Conservation (phyloP, 257 asterid genomes). For the Salvia hispanica region DNA sequence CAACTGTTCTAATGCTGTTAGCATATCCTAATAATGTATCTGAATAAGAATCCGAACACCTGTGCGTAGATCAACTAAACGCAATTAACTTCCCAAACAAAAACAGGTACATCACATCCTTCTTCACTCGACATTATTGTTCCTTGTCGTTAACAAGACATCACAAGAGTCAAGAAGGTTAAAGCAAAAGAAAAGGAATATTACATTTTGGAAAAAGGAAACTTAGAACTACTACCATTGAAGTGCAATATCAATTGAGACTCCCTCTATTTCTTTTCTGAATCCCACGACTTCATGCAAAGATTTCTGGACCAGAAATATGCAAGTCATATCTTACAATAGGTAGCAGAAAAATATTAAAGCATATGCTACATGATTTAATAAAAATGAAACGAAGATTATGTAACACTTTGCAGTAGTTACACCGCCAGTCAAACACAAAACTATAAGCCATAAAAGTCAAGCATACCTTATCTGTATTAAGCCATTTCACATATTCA, state of each 20-base stretch:
- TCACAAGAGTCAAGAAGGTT: neutral
- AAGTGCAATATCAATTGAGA: slow-evolving; percentile 74
- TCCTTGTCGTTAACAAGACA: neutral
- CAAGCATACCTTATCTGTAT: slow-evolving; percentile 79
- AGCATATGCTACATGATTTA: neutral
- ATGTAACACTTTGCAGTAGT: slow-evolving; percentile 19
- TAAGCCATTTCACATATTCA: slow-evolving; percentile 93
- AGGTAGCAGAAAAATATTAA: slow-evolving; percentile 7
- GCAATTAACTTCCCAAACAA: slow-evolving; percentile 19
- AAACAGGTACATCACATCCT: slow-evolving; percentile 1
- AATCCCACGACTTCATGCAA: slow-evolving; percentile 87
- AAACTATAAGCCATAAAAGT: slow-evolving; percentile 14
- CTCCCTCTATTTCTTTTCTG: slow-evolving; percentile 73
- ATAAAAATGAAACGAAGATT: neutral
- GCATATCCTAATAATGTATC: slow-evolving; percentile 95
- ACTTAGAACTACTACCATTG: slow-evolving; percentile 67
- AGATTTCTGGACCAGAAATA: slow-evolving; percentile 66
- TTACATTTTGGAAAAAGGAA: slow-evolving; percentile 17
- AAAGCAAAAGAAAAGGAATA: slow-evolving; percentile 12
- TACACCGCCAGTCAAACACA: slow-evolving; percentile 11
- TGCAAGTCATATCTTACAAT: slow-evolving; percentile 1
- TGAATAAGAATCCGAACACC: slow-evolving; percentile 96
- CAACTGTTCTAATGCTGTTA: slow-evolving; percentile 93
- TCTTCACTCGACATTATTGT: slow-evolving; percentile 10
- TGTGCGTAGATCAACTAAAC: slow-evolving; percentile 36